Evolutionary conservation across 768 basidiomycete genomes (phyloP), one percentile per base, ranked within the genome.

Genomic region (Mycena belliarum): DNA sequence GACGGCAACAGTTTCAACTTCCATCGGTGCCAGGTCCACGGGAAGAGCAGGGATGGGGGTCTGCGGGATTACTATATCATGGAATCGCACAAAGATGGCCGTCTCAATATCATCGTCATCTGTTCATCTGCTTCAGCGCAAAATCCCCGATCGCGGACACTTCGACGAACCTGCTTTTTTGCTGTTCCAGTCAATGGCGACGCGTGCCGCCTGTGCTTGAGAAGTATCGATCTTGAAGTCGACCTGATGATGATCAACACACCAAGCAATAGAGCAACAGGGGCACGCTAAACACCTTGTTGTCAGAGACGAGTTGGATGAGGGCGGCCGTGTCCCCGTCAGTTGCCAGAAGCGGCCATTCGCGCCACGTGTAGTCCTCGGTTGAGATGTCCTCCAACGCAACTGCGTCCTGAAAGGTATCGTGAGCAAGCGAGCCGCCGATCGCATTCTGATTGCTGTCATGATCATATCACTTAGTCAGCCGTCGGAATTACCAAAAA

Each of bases 81-180:
- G 63, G 60, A 77, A 77, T 49, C 73, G 80, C 46, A 86, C 75
- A 60, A 74, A 73, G 49, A 94, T 75, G 9, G 74, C 69, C 5
- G 87, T 89, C 72, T 95, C 92, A 46, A 93, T 86, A 64, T 93
- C 83, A 70, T 93, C 88, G 65, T 95, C 92, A 67, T 92, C 92
- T 93, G 61, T 23, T 12, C 35, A 37, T 58, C 21, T 46, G 51
- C 60, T 61, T 59, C 32, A 55, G 46, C 1, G 28, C 23, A 49
- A 23, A 15, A 11, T 35, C 12, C 43, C 41, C n/a, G 11, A 50
- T 54, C 28, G 29, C 26, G 37, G 24, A 15, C 45, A 33, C 28
- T 52, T 35, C 12, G 9, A 69, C 78, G 53, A 60, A 89, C 92
- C 91, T 62, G 89, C 88, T 79, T 92, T 91, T 75, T 93, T 93